These are phyloP conservation scores for Pythium pyrilobum DNA, from an alignment of 352 stramenopile species.

Conservation along the genomic window DNA sequence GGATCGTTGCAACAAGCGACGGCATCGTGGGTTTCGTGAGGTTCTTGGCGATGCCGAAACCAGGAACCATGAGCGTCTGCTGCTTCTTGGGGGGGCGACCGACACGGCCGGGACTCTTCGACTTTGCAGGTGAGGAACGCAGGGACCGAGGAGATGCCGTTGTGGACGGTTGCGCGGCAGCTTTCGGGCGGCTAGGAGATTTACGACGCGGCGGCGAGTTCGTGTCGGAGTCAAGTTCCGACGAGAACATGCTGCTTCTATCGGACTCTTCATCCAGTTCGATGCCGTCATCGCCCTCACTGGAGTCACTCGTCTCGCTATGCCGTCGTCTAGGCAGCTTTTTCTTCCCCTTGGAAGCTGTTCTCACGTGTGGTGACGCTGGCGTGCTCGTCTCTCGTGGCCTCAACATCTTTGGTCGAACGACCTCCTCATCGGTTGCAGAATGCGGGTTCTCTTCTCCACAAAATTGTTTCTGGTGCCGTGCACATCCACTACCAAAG, in stretches of 20 bases:
- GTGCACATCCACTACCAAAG: slow-evolving; percentile 59
- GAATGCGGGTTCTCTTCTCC: slow-evolving; percentile 21
- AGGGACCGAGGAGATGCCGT: not conserved
- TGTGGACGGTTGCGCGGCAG: too few relatives aligned
- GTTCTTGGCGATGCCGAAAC: slow-evolving; percentile 18
- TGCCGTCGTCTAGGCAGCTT: slow-evolving; percentile 24
- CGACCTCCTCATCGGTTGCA: slow-evolving; percentile 15
- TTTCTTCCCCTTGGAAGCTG: slow-evolving; percentile 11
- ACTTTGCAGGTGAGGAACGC: slow-evolving; percentile 1
- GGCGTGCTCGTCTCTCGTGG: not conserved
- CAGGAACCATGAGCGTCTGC: slow-evolving; percentile 14
- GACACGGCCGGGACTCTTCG: slow-evolving; percentile 10
- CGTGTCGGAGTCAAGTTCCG: slow-evolving; percentile 14
- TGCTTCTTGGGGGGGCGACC: slow-evolving; percentile 17
- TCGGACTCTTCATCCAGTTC: slow-evolving; percentile 20
- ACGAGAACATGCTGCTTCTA: slow-evolving; percentile 21
- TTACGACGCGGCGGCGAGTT: slow-evolving; percentile 1
- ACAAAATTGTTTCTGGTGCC: slow-evolving; percentile 55
- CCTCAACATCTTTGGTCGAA: too few relatives aligned
- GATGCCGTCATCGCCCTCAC: slow-evolving; percentile 19
- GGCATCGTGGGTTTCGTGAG: slow-evolving; percentile 6
- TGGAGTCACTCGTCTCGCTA: slow-evolving; percentile 30
- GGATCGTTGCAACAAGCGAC: not conserved
- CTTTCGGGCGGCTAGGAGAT: not conserved
- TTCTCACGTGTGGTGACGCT: not conserved